These are phyloP conservation scores for Paramyrothecium roridum DNA, from an alignment of 2,329 filamentous ascomycete genomes.

Conservation along the genomic window DNA sequence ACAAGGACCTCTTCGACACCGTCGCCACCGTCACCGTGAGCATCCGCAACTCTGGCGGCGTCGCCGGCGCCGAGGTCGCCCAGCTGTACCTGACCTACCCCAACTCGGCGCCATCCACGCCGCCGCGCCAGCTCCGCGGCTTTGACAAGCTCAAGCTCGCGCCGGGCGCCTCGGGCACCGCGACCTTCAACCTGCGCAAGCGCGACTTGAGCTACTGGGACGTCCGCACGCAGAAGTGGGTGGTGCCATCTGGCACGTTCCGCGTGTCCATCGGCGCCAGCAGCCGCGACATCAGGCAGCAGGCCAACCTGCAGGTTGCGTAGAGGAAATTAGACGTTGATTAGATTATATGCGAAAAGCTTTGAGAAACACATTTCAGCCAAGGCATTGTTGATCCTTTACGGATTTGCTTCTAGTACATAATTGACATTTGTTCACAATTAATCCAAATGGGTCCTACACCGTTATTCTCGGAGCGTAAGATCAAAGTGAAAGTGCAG, in stretches of 20 bases:
- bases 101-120: conserved; percentile 26
- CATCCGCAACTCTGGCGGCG: conserved; percentile 61
- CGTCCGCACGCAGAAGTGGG: conserved; percentile 32
- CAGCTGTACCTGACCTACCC: conserved; percentile 54
- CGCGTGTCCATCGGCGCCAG: not conserved
- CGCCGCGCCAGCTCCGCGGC: conserved; percentile 57
- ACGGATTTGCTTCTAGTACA: not conserved
- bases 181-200: conserved; percentile 52
- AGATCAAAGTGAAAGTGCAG: not conserved
- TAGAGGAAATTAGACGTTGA: not conserved
- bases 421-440: not conserved
- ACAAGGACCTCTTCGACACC: conserved; percentile 40
- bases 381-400: no score
- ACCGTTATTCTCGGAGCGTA: not conserved
- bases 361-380: not conserved
- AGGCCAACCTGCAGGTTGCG: not conserved
- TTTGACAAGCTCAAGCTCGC: conserved; percentile 58
- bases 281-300: not conserved
- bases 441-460: not conserved
- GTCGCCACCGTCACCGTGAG: conserved; percentile 52
- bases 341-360: not conserved
- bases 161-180: conserved; percentile 50
- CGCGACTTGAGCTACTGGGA: conserved; percentile 66
- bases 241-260: not conserved
- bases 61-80: conserved; percentile 46